Evolutionary conservation across 345 rosid species (phyloP).

Genomic region (Brassica incana): DNA sequence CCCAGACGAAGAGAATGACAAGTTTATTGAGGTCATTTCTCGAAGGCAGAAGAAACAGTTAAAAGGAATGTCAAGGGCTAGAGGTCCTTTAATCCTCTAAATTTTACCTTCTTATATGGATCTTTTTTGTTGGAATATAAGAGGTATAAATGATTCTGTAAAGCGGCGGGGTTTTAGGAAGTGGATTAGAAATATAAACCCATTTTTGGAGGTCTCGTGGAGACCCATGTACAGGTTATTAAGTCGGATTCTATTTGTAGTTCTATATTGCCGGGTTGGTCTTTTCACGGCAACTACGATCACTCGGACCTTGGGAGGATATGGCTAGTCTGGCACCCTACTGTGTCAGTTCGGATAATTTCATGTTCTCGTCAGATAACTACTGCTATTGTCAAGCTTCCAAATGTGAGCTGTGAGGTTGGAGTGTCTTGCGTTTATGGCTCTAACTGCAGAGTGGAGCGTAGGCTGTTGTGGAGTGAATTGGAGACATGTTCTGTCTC

Average conservation of each 20-base stretch:
- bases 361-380: neutral
- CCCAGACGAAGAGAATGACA: too few relatives aligned
- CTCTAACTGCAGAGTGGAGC: neutral
- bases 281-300: neutral
- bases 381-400: neutral
- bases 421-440: neutral
- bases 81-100: neutral
- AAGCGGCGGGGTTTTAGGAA: neutral
- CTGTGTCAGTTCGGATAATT: too few relatives aligned
- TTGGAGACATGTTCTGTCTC: neutral
- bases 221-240: neutral
- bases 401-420: neutral
- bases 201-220: neutral
- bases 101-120: neutral
- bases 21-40: neutral
- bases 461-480: neutral
- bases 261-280: neutral
- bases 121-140: neutral
- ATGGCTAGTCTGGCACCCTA: neutral
- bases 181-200: neutral
- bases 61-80: neutral
- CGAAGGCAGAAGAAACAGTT: neutral
- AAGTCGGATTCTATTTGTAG: neutral
- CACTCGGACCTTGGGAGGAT: neutral
- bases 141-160: neutral